Evolutionary conservation across 2,329 filamentous ascomycete genomes (phyloP), one percentile per base, ranked within the genome.

Genomic region (Pestalotiopsis sp.): DNA sequence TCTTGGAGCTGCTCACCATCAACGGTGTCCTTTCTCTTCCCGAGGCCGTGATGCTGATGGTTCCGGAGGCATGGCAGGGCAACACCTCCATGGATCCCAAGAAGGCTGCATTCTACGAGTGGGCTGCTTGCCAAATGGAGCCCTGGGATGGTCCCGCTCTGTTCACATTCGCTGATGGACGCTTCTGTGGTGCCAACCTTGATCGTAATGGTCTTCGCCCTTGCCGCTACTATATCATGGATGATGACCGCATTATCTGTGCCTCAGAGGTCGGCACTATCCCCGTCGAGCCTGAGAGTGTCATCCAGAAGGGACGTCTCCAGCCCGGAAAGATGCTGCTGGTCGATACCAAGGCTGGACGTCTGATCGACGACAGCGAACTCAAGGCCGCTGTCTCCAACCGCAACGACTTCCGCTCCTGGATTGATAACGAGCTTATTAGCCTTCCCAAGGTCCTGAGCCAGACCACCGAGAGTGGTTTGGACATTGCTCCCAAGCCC

Each of bases 61-160:
- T 98, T 63, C 95, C 95, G 24, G 95, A 98, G 82, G 95, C 95
- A 69, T 98, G 95, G 95, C 94, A 98, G 81, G 95, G 94, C 70
- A 98, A 98, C 80, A 85, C 90, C 48, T 85, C 90, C 69, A 97
- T 98, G 92, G 94, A 98, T 75, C 93, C 94, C 67, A 92, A 93
- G 76, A 98, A 98, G 84, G 93, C 94, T 68, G 95, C 95, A 64
- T 98, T 98, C 82, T 98, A 98, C 82, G 94, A 98, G 80, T 98
- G 95, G 94, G 95, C 95, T 75, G 94, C 94, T 72, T 98, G 95
- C 81, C 92, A 97, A 85, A 98, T 98, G 95, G 95, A 98, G 84
- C 94, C 95, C 17, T 98, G 95, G 95, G 95, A 98, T 81, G 95
- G 95, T 20, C 95, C 95, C 40, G 95, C 95, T 67, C 89, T 98